Base-by-base conservation (phyloP, 2,329 filamentous ascomycete genomes). In the Ciborinia camelliae region DNA sequence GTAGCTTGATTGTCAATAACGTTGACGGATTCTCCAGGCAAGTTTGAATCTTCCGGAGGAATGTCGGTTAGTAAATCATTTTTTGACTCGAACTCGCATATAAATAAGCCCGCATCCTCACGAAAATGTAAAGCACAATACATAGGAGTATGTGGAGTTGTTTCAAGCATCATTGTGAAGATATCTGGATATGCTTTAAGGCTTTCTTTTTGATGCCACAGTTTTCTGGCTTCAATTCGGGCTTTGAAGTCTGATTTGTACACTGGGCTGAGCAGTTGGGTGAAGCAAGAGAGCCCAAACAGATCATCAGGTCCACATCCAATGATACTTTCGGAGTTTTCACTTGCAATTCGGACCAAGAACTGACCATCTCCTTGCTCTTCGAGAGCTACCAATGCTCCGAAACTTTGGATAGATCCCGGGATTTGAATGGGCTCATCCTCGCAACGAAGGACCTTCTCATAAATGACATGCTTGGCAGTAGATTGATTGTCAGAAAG, bases 11-110 rank as follows among this genome's bases (percentile, higher is more conserved):
- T 86, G 18, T 86, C 81, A 3, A 96, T 78, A 0, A 91, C 95
- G 71, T 95, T 90, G 73, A 90, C 85, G 0, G 90, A 88, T 0
- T 80, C 76, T 9, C 88, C 85, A 0, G 87, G 87, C 0, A 82
- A 85, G 4, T 77, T 72, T 50, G 89, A 86, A 57, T 84, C 82
- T 2, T 76, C 72, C 3, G 90, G 88, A 2, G 88, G 84, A 9
- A 93, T 77, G 0, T 91, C 91, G 70, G 87, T 84, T 6, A 84
- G 75, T 0, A 80, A 76, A 68, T 96, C 91, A 67, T 96, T 89
- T 74, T 96, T 91, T 2, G 92, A 76, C 74, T 97, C 92, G 65
- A 97, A 94, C 73, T 97, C 92, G 79, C 91, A 96, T 14, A 97
- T 89, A 39, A 96, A 80, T 23, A 94, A 76, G 53, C 90, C 84